Evolutionary conservation across 257 asterid species (phyloP).

Genomic region (Nicotiana noctiflora): DNA sequence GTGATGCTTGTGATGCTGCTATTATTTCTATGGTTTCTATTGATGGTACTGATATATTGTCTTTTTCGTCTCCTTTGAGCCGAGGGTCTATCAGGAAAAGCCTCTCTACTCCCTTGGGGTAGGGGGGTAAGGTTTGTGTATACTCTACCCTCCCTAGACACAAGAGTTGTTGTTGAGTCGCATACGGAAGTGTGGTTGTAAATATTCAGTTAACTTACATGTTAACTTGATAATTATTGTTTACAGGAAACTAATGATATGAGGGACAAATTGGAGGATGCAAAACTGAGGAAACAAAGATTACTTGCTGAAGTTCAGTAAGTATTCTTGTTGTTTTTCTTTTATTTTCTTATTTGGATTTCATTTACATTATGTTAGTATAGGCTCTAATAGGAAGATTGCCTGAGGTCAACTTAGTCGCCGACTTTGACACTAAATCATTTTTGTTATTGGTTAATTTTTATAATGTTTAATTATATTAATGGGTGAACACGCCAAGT

Average conservation of each 20-base stretch:
- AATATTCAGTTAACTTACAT: background rate
- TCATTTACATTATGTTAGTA: background rate
- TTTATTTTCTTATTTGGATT: background rate
- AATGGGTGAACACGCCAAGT: background rate
- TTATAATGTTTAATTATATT: background rate
- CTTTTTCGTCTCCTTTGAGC: too few relatives aligned
- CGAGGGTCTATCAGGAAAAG: too few relatives aligned
- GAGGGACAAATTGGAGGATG: slow-evolving; percentile 46
- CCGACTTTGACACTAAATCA: background rate
- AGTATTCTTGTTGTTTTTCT: slow-evolving; percentile 12
- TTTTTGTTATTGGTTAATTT: background rate
- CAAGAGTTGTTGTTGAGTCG: background rate
- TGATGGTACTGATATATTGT: too few relatives aligned
- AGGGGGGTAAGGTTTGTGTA: too few relatives aligned
- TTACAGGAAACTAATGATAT: slow-evolving; percentile 49
- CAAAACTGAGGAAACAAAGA: slow-evolving; percentile 41
- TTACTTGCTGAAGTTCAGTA: slow-evolving; percentile 88
- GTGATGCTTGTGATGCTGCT: too few relatives aligned
- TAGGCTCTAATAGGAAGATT: background rate
- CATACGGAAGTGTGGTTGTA: background rate
- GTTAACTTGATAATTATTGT: background rate
- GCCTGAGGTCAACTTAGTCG: background rate
- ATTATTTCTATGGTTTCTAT: too few relatives aligned
- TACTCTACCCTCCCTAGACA: too few relatives aligned
- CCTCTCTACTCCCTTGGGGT: too few relatives aligned